These are phyloP conservation scores for Apiotrichum akiyoshidainum DNA, from an alignment of 1,284 basidiomycete species.

Conservation along the genomic window DNA sequence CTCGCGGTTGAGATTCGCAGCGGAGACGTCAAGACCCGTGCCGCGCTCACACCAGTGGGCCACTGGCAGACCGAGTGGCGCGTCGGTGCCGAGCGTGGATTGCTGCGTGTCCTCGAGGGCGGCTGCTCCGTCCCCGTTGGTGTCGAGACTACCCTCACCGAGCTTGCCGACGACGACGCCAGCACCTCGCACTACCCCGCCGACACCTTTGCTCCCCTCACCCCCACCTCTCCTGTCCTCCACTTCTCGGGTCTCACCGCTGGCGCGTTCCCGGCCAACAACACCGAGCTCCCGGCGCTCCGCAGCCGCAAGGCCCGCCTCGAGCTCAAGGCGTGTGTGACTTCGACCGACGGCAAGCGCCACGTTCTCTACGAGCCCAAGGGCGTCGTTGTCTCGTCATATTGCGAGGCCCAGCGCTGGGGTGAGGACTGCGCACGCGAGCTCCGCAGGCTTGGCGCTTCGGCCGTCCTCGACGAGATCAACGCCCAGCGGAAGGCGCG, in stretches of 20 bases:
- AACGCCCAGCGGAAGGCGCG: constrained; percentile 62
- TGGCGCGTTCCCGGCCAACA: constrained; percentile 15
- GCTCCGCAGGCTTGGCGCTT: constrained; percentile 67
- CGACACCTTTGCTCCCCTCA: constrained; percentile 22
- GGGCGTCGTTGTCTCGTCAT: constrained; percentile 57
- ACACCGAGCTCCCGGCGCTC: constrained; percentile 18
- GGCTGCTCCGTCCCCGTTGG: constrained; percentile 98
- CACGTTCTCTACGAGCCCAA: constrained; percentile 68
- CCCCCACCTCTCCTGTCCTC: constrained; percentile 35
- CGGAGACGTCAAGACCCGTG: constrained; percentile 62
- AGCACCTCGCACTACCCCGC: constrained; percentile 16
- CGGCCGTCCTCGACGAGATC: constrained; percentile 74
- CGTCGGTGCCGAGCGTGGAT: constrained; percentile 79
- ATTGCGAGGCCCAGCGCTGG: constrained; percentile 63
- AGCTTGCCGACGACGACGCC: constrained; percentile 22
- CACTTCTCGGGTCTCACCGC: constrained; percentile 44
- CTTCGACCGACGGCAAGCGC: constrained; percentile 65
- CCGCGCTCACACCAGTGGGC: constrained; percentile 64
- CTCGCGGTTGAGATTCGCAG: constrained; percentile 82
- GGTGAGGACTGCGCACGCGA: constrained; percentile 64
- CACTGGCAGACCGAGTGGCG: constrained; percentile 73
- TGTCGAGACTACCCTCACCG: constrained; percentile 57
- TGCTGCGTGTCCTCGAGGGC: constrained; percentile 84
- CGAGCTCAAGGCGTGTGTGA: constrained; percentile 72
- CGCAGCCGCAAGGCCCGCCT: constrained; percentile 51